Evolutionary conservation across 495 filamentous ascomycete species (phyloP).

Genomic region (Halenospora varia): DNA sequence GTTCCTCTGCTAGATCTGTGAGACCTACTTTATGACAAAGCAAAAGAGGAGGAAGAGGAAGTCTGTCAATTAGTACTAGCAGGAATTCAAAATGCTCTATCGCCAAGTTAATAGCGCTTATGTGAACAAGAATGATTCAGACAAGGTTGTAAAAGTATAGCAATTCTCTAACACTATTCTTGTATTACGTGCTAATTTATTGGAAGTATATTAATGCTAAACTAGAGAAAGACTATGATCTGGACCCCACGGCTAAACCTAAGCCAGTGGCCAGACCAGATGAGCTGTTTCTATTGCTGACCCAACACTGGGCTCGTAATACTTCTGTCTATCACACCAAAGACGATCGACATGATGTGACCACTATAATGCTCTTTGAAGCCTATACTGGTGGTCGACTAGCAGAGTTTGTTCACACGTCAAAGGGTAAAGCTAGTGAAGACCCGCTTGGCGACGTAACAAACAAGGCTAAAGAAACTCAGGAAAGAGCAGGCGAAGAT

Average conservation of each 20-base stretch:
- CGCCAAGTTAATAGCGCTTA: conserved; percentile 22
- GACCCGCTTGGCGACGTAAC: conserved; percentile 16
- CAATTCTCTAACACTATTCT: not conserved
- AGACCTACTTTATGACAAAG: conserved; percentile 8
- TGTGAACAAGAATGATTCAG: conserved; percentile 24
- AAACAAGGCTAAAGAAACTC: conserved; percentile 1
- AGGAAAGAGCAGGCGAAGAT: not conserved
- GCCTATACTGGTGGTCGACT: conserved; percentile 16
- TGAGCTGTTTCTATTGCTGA: conserved; percentile 16
- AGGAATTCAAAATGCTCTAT: conserved; percentile 24
- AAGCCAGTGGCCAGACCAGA: conserved; percentile 19
- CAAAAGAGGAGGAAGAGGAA: conserved; percentile 7
- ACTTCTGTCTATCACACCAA: conserved; percentile 16
- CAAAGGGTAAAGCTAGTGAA: conserved; percentile 13
- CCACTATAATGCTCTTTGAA: conserved; percentile 18
- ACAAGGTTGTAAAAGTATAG: conserved; percentile 32
- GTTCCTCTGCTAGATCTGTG: conserved; percentile 14
- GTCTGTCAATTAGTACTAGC: conserved; percentile 17
- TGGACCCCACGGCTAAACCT: conserved; percentile 11
- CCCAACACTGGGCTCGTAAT: conserved; percentile 15
- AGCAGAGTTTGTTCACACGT: conserved; percentile 16
- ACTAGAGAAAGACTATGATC: conserved; percentile 6
- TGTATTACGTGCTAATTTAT: conserved; percentile 1
- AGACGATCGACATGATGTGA: conserved; percentile 17
- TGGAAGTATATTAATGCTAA: conserved; percentile 12